A percentile compares a stretch with the other conserved stretches of the same genome.
Evolutionary conservation across 2,329 filamentous ascomycete species (phyloP).

Genomic region (Fusarium sp.): DNA sequence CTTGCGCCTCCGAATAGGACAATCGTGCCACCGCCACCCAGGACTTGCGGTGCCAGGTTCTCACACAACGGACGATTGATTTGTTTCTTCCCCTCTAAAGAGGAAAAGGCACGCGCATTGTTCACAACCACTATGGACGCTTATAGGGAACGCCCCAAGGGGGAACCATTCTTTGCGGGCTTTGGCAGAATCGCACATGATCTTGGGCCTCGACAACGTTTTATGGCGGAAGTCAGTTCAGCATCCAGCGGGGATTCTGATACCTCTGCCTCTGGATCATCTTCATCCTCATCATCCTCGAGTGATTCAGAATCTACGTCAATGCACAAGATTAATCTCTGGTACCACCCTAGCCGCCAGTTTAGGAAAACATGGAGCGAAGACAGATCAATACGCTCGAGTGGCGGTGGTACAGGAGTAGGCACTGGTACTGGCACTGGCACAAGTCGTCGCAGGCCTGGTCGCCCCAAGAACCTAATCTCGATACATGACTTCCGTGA

Average conservation of each 20-base stretch:
- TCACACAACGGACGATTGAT: conserved; percentile 69
- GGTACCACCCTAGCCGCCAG: conserved; percentile 62
- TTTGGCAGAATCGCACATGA: conserved; percentile 65
- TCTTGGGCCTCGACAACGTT: conserved; percentile 56
- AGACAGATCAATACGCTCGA: conserved; percentile 65
- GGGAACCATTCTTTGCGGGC: conserved; percentile 64
- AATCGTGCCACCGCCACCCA: conserved; percentile 63
- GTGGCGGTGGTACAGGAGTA: conserved; percentile 63
- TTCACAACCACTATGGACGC: conserved; percentile 57
- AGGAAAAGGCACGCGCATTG: conserved; percentile 63
- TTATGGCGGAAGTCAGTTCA: conserved; percentile 58
- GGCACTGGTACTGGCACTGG: conserved; percentile 61
- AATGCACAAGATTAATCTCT: conserved; percentile 64
- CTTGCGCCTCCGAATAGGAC: conserved; percentile 60
- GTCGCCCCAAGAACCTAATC: conserved; percentile 72
- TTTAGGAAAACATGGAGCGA: conserved; percentile 65
- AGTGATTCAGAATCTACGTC: conserved; percentile 71
- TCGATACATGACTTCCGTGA: conserved; percentile 75
- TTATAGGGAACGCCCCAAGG: conserved; percentile 58
- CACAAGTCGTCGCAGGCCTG: conserved; percentile 57
- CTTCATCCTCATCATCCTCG: conserved; percentile 62
- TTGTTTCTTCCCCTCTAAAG: conserved; percentile 75
- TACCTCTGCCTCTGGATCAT: conserved; percentile 58
- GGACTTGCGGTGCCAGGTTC: conserved; percentile 68
- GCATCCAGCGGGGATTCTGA: conserved; percentile 60